phyloP scores from a whole-genome alignment of 2,329 filamentous ascomycete genomes.

The Dendrostoma leiphaemia region DNA sequence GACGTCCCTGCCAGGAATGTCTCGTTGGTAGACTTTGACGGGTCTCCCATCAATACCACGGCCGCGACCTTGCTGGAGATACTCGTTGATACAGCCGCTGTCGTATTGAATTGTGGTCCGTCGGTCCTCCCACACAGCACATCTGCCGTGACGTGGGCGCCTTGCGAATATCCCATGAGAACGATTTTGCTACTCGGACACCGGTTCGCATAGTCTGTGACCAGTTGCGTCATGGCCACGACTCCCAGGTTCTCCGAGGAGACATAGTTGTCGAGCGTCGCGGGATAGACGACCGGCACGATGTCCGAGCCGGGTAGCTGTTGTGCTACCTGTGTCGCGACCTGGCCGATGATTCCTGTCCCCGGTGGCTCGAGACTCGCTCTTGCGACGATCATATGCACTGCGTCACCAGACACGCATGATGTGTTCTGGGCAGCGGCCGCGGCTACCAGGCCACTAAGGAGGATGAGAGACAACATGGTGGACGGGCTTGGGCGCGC shows the following conservation, averaged over 20 bases:
- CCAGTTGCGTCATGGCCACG: constrained; percentile 18
- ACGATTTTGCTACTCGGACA: constrained; percentile 25
- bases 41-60: constrained; percentile 25
- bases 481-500: not conserved
- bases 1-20: constrained; percentile 24
- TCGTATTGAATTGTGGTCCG: constrained; percentile 10
- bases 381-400: constrained; percentile 26
- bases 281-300: constrained; percentile 25
- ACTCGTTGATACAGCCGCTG: constrained; percentile 12
- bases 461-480: not conserved
- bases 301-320: constrained; percentile 23
- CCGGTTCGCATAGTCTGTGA: constrained; percentile 18
- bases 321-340: constrained; percentile 23
- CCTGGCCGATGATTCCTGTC: constrained; percentile 22
- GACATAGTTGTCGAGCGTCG: constrained; percentile 23
- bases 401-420: constrained; percentile 20
- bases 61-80: constrained; percentile 20
- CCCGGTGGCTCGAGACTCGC: constrained; percentile 23
- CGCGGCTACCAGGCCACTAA: constrained; percentile 3
- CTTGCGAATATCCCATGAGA: constrained; percentile 27
- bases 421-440: constrained; percentile 4
- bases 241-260: constrained; percentile 20
- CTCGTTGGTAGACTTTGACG: constrained; percentile 17
- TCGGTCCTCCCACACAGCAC: constrained; percentile 22
- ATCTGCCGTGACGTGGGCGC: constrained; percentile 26